These are phyloP conservation scores for Verbena officinalis DNA, from an alignment of 257 asterid species.

Conservation along the genomic window DNA sequence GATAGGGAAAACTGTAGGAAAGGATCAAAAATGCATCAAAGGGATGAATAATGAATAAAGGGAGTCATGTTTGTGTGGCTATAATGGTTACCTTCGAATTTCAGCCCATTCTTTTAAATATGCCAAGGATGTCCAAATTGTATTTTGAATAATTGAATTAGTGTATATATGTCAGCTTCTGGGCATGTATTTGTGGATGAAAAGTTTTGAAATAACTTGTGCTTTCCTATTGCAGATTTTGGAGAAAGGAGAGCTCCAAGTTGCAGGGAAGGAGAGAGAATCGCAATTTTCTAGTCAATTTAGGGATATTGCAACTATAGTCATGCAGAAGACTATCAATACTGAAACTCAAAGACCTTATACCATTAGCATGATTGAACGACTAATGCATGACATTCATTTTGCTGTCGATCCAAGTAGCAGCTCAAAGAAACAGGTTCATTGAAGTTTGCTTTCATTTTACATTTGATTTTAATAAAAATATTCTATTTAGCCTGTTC, in stretches of 20 bases:
- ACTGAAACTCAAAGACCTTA: slow-evolving; percentile 93
- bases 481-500: background rate
- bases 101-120: background rate
- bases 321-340: slow-evolving; percentile 91
- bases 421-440: slow-evolving; percentile 96
- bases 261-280: slow-evolving; percentile 98
- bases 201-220: background rate
- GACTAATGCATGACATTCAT: slow-evolving; percentile 94
- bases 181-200: background rate
- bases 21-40: slow-evolving; percentile 2
- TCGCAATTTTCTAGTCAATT: slow-evolving; percentile 87
- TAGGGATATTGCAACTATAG: slow-evolving; percentile 90
- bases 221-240: slow-evolving; percentile 60
- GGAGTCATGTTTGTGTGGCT: slow-evolving; percentile 13
- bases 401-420: slow-evolving; percentile 89
- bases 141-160: background rate
- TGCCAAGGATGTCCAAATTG: background rate
- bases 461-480: background rate
- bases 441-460: background rate
- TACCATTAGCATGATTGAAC: slow-evolving; percentile 94
- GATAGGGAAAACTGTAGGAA: background rate
- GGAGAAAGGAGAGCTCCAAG: slow-evolving; percentile 97
- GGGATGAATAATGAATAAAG: slow-evolving; percentile 11
- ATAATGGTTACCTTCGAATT: background rate
- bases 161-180: background rate